Base-by-base conservation (phyloP, 2,329 filamentous ascomycete species). In the Diaporthe ilicicola region DNA sequence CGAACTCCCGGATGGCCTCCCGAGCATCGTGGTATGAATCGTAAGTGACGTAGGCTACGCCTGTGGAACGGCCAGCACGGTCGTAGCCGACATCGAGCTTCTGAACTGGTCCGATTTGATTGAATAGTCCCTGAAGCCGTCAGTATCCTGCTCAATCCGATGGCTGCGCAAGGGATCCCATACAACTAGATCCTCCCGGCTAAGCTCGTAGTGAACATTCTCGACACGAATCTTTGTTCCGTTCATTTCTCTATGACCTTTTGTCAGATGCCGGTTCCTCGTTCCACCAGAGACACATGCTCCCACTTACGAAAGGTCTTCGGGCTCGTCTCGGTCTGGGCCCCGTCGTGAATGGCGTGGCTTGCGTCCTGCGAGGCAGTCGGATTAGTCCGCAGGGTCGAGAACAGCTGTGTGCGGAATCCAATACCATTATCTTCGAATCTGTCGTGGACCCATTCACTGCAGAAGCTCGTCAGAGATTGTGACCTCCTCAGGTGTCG, bases 401-500 rank as follows among this genome's bases (percentile, higher is more conserved):
- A 27, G 1, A 37, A 46, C 19, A 32, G 42, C 29, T 34, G 13
- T 24, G 22, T 22, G 51, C n/a, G 32, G 70, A 34, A 13, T 53
- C 51, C 51, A 34, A 37, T 84, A 88, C 91, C 87, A 80, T 91
- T 88, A 78, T 94, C 93, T 81, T 96, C 93, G 80, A 90, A 97
- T 79, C 91, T 93, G 84, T 97, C 94, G 81, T 98, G 95, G 76
- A 97, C 94, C 95, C 95, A 98, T 86, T 97, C 94, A 79, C 94
- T 94, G 74, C 51, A 61, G 9, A 72, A 67, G 69, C 34, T 54
- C 68, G 76, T 81, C 72, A 81, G 77, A 67, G 68, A 44, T 65
- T 72, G 24, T 54, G 2, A 39, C 42, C 37, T 54, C 48, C 55
- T 48, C 39, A 54, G 12, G n/a, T 22, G 32, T 48, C 27, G 24